Conservation (phyloP, 768 basidiomycete species). For the Termitomyces sp. region DNA sequence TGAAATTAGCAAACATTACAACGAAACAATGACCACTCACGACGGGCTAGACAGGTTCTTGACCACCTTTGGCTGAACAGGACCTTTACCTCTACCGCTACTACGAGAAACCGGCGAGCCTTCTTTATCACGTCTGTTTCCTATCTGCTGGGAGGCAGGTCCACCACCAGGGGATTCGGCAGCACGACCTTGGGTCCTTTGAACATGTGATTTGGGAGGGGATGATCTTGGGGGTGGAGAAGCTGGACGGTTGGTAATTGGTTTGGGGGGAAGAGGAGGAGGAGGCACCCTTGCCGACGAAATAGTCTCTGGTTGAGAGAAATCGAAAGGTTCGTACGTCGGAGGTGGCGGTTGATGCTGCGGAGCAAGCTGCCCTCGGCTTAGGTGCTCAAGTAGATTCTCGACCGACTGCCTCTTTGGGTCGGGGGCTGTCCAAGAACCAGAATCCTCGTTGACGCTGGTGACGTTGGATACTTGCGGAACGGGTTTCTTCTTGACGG, state of each 20-base stretch:
- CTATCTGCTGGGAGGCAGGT: constrained; percentile 16
- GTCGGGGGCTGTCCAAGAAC: constrained; percentile 49
- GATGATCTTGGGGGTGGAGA: constrained; percentile 59
- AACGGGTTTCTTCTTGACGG: constrained; percentile 67
- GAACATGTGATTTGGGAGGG: constrained; percentile 55
- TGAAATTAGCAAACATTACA: constrained; percentile 4
- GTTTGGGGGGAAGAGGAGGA: constrained; percentile 61
- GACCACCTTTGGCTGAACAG: constrained; percentile 34
- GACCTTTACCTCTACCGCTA: constrained; percentile 29
- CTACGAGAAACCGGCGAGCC: constrained; percentile 62
- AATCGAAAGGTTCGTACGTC: constrained; percentile 46
- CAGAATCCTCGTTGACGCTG: constrained; percentile 50
- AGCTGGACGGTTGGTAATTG: constrained; percentile 36
- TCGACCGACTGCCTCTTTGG: constrained; percentile 83
- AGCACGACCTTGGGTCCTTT: constrained; percentile 44
- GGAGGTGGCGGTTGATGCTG: constrained; percentile 30
- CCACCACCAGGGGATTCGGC: constrained; percentile 40
- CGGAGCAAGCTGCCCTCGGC: constrained; percentile 38
- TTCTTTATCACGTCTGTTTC: constrained; percentile 59
- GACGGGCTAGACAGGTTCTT: constrained; percentile 54
- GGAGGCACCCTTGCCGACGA: constrained; percentile 46
- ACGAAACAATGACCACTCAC: constrained; percentile 27
- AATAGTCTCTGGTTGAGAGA: constrained; percentile 36
- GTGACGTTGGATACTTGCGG: constrained; percentile 40
- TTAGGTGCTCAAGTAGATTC: constrained; percentile 71